Evolutionary conservation across 2,329 filamentous ascomycete species (phyloP).

Genomic region (Stemphylium vesicarium): DNA sequence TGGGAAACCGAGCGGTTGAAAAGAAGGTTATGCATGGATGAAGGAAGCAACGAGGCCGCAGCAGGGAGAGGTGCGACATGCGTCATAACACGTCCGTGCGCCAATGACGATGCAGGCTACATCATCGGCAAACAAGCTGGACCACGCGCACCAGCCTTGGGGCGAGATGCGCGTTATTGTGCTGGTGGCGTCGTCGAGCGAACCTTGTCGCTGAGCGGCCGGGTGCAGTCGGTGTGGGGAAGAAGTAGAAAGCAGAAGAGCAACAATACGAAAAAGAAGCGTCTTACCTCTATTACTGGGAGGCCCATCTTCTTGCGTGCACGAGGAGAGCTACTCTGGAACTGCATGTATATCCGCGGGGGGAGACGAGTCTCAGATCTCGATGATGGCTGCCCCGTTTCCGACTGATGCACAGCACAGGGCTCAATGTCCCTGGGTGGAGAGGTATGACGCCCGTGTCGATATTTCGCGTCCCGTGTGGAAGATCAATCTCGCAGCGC

Average conservation of each 20-base stretch:
- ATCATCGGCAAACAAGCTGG: conserved; percentile 31
- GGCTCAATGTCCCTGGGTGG: conserved; percentile 19
- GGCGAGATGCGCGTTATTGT: conserved; percentile 9
- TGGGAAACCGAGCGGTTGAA: conserved; percentile 25
- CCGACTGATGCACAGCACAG: conserved; percentile 7
- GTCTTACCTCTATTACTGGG: conserved; percentile 45
- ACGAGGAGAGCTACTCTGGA: conserved; percentile 21
- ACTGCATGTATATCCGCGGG: conserved; percentile 22
- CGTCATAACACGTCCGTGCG: conserved; percentile 14
- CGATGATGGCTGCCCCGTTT: conserved; percentile 4
- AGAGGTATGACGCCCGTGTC: conserved; percentile 38
- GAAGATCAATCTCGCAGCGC: conserved; percentile 26
- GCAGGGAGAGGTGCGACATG: conserved; percentile 28
- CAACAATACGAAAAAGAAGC: neutral
- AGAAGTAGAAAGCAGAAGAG: neutral
- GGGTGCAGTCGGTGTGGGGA: neutral
- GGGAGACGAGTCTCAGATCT: neutral
- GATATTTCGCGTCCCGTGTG: conserved; percentile 28
- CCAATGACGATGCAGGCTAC: conserved; percentile 35
- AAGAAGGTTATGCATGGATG: conserved; percentile 31
- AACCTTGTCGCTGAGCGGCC: neutral
- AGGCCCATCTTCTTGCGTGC: conserved; percentile 34
- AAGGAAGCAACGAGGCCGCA: conserved; percentile 24
- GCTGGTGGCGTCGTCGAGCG: conserved; percentile 1
- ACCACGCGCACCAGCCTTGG: conserved; percentile 11